Base-by-base conservation (phyloP, 371 early-diverging fungal species). In the Mortierella polycephala region DNA sequence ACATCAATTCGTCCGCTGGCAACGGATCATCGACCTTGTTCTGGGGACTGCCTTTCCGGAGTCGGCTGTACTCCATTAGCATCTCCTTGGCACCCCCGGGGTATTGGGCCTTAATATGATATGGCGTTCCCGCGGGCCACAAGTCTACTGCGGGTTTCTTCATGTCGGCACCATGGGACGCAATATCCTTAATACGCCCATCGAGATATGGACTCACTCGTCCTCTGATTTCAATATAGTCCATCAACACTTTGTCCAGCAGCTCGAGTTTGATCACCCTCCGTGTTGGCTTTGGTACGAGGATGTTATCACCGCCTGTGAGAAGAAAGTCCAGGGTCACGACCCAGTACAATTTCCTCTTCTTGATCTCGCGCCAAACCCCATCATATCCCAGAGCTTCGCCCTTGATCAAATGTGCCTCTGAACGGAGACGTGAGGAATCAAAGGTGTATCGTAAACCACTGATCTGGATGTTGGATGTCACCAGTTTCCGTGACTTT, bases 281-380 rank as follows among this genome's bases (percentile, higher is more conserved):
- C 12, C 67, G 60, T 18, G 64, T 30, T n/a, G 60, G 45, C 49
- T 60, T 70, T 11, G 40, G 47, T 49, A 55, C 57, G n/a, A 82
- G 20, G 57, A 91, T 81, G 49, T 85, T 85, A 71, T 92, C 92
- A 39, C 91, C 92, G 37, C 90, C 90, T 8, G 61, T 76, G 30
- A 85, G 75, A 21, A 88, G 50, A 81, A 86, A 91, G 52, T 90
- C 90, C 30, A 86, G 61, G 0, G 89, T 88, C n/a, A 76, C 77
- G 9, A 85, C 66, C 37, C 65, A 79, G 71, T 91, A 92, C 20
- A 65, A 64, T 11, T 77, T 75, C 10, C 44, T 65, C 37, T 44
- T 56, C 9, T 23, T 58, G 57, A 73, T 62, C 50, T 61, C 55
- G 14, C 47, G 65, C 73, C 75, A 72, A 8, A 53, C 60, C n/a